Evolutionary conservation across 257 asterid genomes (phyloP), one percentile per base, ranked within the genome.

Genomic region (Sherardia arvensis): DNA sequence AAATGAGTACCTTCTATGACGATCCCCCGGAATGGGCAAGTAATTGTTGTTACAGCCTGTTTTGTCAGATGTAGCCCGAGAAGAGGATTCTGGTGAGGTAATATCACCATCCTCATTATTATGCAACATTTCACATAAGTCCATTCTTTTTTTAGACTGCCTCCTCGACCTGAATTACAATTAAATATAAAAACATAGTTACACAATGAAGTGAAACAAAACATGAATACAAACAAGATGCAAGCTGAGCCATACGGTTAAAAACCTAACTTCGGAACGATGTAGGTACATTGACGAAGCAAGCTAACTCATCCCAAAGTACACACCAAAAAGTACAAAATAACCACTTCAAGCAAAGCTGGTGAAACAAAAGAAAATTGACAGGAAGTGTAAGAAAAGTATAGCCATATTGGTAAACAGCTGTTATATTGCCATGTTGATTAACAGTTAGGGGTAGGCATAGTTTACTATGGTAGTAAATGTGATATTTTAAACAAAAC

Each of bases 61-160:
- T 59, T 71, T 72, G 71, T 87, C 95, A 32, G 87, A 82, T 73
- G 79, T 79, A 57, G 73, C 83, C 89, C 83, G 76, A 70, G 89
- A 83, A 76, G 76, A 69, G 32, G 93, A 82, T 66, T 87, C 93
- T 26, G 95, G 95, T 26, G 93, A 76, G 62, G 76, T 76, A 64
- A 73, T 83, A 71, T 69, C 73, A 68, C 78, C 78, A 70, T 87
- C 95, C 65, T 78, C 93, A 43, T 63, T 82, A 77, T 45, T 66
- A 36, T 55, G 40, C 64, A 63, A 61, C 76, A 77, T 73, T 66
- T 76, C 86, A 43, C 76, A 54, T 7, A 66, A 64, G 38, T 57
- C 87, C 69, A 70, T 49, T 65, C 67, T 68, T 71, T 70, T 74
- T 74, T 68, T 78, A 27, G 74, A 64, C 79, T 71, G 77, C 78